Conservation (phyloP, 2,329 filamentous ascomycete genomes). For the Aspergillus sp. region DNA sequence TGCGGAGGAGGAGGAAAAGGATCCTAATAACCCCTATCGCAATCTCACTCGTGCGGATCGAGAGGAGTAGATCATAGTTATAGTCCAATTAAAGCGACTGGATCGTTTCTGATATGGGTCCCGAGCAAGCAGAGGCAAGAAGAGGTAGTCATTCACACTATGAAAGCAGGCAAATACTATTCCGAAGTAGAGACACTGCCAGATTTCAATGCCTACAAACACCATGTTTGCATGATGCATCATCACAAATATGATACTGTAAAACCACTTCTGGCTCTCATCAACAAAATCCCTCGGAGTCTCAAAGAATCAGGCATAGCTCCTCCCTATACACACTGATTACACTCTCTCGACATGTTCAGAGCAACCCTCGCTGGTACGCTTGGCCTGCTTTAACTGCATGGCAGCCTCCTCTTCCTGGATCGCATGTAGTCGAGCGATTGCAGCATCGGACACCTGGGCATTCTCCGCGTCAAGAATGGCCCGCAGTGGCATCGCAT, state of each 20-base stretch:
- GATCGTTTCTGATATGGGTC: background rate
- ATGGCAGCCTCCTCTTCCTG: background rate
- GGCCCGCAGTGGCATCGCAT: slow-evolving; percentile 17
- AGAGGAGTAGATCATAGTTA: background rate
- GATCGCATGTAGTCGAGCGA: slow-evolving; percentile 1
- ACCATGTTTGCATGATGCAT: no score
- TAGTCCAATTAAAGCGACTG: background rate
- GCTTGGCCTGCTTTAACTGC: background rate
- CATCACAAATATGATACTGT: no score
- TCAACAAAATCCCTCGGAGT: no score
- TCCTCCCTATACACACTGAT: background rate
- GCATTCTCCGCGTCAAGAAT: slow-evolving; percentile 14
- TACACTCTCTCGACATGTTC: background rate
- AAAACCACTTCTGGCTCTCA: no score
- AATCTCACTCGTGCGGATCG: slow-evolving; percentile 18
- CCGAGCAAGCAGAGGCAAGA: background rate
- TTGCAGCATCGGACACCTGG: slow-evolving; percentile 6
- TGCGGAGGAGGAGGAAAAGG: slow-evolving; percentile 23
- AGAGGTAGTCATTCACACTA: no score
- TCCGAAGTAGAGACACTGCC: no score
- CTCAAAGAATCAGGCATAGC: background rate
- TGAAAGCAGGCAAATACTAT: no score
- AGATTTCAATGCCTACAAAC: no score
- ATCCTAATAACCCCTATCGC: slow-evolving; percentile 22
- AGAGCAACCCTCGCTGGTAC: background rate